Evolutionary conservation across 768 basidiomycete species (phyloP).

Genomic region (Lepiota brunneoincarnata): DNA sequence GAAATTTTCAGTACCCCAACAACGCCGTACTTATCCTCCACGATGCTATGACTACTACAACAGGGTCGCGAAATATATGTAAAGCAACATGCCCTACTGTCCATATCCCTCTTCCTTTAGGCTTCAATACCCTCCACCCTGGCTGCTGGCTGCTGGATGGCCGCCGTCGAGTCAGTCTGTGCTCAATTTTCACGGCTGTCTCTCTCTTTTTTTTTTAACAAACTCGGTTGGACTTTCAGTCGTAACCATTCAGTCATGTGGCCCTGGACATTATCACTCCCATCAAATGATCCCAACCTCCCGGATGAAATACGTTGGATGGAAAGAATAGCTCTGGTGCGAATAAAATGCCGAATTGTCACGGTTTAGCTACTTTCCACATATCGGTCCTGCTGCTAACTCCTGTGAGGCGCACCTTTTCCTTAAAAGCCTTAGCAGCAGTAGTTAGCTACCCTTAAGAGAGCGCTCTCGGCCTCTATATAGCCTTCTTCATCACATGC

Average conservation of each 20-base stretch:
- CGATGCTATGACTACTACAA: constrained; percentile 10
- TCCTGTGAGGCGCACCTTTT: neutral
- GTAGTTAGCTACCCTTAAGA: neutral
- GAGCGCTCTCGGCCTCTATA: constrained; percentile 7
- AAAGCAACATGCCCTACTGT: constrained; percentile 4
- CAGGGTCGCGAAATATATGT: constrained; percentile 11
- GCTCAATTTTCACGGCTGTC: too few relatives aligned
- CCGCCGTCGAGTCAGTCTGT: neutral
- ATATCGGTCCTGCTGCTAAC: constrained; percentile 7
- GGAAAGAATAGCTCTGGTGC: too few relatives aligned
- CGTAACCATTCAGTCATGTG: constrained; percentile 1
- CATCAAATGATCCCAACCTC: constrained; percentile 9
- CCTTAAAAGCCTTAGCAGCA: neutral
- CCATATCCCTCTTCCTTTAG: constrained; percentile 1
- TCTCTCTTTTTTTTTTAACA: too few relatives aligned
- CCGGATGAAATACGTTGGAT: neutral
- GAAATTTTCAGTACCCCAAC: constrained; percentile 9
- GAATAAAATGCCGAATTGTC: neutral
- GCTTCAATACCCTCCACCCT: neutral
- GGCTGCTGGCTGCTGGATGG: neutral
- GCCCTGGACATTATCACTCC: constrained; percentile 7
- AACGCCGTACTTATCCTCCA: constrained; percentile 7
- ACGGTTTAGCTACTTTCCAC: neutral
- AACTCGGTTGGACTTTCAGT: too few relatives aligned
- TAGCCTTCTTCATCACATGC: constrained; percentile 15